Evolutionary conservation across 345 rosid species (phyloP).

Genomic region (Dipteronia sinensis): DNA sequence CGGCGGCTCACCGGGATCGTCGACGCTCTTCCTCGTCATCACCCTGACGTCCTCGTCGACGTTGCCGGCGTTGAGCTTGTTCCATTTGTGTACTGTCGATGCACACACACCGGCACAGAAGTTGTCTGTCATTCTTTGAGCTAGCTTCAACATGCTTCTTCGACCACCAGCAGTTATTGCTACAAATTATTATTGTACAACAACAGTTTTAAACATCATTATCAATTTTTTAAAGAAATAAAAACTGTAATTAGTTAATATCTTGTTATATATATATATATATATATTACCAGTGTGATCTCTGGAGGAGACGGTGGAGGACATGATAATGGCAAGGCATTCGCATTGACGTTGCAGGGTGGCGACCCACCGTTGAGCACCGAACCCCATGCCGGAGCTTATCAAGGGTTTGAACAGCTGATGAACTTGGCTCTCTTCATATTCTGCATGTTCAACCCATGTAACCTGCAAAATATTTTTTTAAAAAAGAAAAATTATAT

Average conservation of each 20-base stretch:
- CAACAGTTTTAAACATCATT: too few species aligned
- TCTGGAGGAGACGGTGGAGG: conserved; percentile 53
- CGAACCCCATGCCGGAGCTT: conserved; percentile 80
- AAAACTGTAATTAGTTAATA: too few species aligned
- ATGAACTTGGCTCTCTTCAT: conserved; percentile 71
- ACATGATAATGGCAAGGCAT: conserved; percentile 91
- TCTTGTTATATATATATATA: too few species aligned
- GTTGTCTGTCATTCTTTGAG: conserved; percentile 89
- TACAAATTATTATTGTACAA: neutral
- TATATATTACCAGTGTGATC: conserved; percentile 54
- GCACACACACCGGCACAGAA: conserved; percentile 97
- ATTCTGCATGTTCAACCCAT: conserved; percentile 97
- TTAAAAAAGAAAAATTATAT: neutral
- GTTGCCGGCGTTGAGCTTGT: conserved; percentile 65
- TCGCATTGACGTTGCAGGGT: conserved; percentile 93
- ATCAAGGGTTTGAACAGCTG: conserved; percentile 69
- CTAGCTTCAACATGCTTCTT: conserved; percentile 92
- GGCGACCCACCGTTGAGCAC: conserved; percentile 92
- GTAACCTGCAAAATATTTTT: conserved; percentile 56
- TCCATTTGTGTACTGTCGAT: conserved; percentile 85
- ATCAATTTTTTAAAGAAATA: neutral
- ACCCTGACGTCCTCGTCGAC: conserved; percentile 87
- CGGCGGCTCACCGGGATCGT: conserved; percentile 95
- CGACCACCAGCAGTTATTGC: conserved; percentile 66
- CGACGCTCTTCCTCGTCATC: conserved; percentile 83